Base-by-base conservation (phyloP, 176 grass and related monocot species). In the Avena sativa region DNA sequence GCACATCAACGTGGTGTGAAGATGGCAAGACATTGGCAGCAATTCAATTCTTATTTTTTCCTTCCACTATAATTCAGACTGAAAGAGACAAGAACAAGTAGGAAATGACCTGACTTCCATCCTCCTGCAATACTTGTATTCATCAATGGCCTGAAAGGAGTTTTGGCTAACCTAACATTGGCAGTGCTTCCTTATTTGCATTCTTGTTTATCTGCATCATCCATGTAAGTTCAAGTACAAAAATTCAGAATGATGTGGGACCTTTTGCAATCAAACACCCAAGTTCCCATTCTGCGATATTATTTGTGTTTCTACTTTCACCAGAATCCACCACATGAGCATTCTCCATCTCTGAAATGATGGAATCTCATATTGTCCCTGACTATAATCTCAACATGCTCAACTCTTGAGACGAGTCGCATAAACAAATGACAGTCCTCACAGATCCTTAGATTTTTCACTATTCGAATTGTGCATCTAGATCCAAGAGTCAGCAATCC, bases 371-470 rank as follows among this genome's bases (percentile, higher is more conserved):
- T 72, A 71, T 89, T 93, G 52, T 95, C 93, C 68, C 93, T 91
- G 38, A 91, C 78, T 58, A 91, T 67, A 83, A 93, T 93, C 32
- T 91, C 87, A 65, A 84, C 61, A 9, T 52, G 57, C 81, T 85
- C 78, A 85, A 89, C 74, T 88, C 83, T 89, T 48, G 93, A 93
- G 30, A 86, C 87, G 3, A 95, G 80, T 15, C 53, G 66, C 21
- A 91, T 91, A 74, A 95, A 88, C 52, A 93, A 75, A 86, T 95
- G 93, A 44, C 91, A 95, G 50, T 91, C 93, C 23, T 95, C 88
- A 79, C 93, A 95, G 38, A 95, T 95, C 86, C 93, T 87, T 65
- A 92, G 71, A 88, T 95, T 95, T 78, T 95, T 95, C 61, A 90
- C 70, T 26, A 95, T 95, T 87, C 94, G 92, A 74, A 93, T 89